Conservation (phyloP, 495 filamentous ascomycete genomes). For the Xylaria grammica region DNA sequence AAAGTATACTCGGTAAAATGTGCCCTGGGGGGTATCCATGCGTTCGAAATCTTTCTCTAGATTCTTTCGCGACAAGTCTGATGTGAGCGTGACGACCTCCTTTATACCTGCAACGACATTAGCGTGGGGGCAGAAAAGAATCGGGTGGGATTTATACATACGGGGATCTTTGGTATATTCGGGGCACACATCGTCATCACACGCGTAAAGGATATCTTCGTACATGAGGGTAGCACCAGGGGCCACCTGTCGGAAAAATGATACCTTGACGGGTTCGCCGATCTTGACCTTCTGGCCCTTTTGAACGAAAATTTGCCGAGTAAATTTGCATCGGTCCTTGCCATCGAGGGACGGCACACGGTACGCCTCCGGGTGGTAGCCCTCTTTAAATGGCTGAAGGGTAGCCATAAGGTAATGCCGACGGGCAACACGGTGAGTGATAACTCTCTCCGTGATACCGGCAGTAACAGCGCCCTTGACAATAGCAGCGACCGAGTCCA, state of each 20-base stretch:
- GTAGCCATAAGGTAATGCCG: conserved; percentile 99
- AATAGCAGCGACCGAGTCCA: conserved; percentile 79
- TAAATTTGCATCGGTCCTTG: conserved; percentile 98
- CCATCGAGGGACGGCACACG: conserved; percentile 95
- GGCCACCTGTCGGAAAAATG: conserved; percentile 97
- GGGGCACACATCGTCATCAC: conserved; percentile 96
- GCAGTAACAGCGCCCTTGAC: conserved; percentile 81
- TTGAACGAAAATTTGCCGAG: conserved; percentile 96
- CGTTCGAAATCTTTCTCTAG: conserved; percentile 98
- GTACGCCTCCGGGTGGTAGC: conserved; percentile 97
- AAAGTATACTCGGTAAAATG: conserved; percentile 89
- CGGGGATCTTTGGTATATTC: conserved; percentile 99
- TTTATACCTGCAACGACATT: conserved; percentile 78
- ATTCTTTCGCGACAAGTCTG: conserved; percentile 95
- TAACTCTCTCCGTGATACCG: conserved; percentile 94
- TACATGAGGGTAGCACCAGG: conserved; percentile 99
- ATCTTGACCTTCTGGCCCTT: conserved; percentile 99
- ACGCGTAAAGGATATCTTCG: conserved; percentile 97
- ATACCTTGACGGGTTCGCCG: conserved; percentile 97
- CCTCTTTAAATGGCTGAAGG: conserved; percentile 97
- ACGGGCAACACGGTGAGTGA: conserved; percentile 97
- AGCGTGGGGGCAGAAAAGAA: conserved; percentile 22
- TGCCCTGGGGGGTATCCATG: conserved; percentile 98
- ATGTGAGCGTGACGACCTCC: conserved; percentile 97
- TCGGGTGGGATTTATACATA: conserved; percentile 61